Evolutionary conservation across 176 grass and related monocot species (phyloP).

Genomic region (Areca catechu): DNA sequence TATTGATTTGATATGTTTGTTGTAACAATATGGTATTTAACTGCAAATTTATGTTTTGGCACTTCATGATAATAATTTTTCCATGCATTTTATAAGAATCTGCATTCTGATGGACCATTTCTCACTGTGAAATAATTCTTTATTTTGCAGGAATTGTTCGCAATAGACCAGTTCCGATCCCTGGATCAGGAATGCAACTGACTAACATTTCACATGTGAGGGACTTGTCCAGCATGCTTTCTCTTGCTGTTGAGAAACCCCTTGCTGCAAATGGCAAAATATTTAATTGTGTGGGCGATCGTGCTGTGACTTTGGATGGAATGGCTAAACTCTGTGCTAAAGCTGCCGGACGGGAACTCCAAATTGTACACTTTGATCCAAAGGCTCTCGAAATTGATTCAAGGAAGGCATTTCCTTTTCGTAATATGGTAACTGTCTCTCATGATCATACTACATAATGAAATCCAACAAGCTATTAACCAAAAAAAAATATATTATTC

Average conservation of each 20-base stretch:
- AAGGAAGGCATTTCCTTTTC: constrained; percentile 85
- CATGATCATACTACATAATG: not conserved
- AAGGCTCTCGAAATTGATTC: constrained; percentile 53
- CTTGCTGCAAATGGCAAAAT: constrained; percentile 35
- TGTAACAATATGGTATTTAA: too few species aligned
- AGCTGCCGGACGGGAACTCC: constrained; percentile 32
- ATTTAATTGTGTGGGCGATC: constrained; percentile 84
- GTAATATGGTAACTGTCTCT: constrained; percentile 58
- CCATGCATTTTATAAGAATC: too few species aligned
- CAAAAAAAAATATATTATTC: not conserved
- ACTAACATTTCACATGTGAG: constrained; percentile 72
- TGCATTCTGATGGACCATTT: too few species aligned
- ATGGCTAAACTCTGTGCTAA: constrained; percentile 64
- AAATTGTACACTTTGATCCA: constrained; percentile 70
- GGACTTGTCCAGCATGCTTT: constrained; percentile 73
- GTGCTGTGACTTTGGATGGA: constrained; percentile 75
- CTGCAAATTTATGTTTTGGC: too few species aligned
- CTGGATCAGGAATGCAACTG: constrained; percentile 84
- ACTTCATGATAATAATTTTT: too few species aligned
- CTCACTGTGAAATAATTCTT: too few species aligned
- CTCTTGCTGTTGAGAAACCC: constrained; percentile 51
- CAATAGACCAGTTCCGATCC: constrained; percentile 61
- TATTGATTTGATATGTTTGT: too few species aligned
- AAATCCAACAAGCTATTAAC: not conserved
- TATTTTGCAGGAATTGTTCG: constrained; percentile 56